These are phyloP conservation scores for Apophysomyces elegans DNA, from an alignment of 371 early-diverging fungal species.

Conservation along the genomic window DNA sequence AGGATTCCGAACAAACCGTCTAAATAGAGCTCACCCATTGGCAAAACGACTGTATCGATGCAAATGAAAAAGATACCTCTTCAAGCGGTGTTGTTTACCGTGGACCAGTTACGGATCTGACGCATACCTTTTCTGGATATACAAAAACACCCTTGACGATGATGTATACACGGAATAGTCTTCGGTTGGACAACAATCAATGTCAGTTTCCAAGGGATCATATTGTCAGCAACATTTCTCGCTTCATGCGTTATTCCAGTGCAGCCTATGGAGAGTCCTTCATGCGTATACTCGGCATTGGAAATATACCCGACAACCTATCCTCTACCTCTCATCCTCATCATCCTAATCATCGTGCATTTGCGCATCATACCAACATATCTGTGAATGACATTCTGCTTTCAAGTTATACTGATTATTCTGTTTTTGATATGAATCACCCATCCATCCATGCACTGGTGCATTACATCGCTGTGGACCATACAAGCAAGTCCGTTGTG, in stretches of 20 bases:
- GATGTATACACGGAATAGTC: neutral
- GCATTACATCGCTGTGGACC: conserved; percentile 87
- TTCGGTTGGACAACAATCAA: conserved; percentile 10
- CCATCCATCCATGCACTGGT: conserved; percentile 77
- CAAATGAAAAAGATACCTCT: neutral
- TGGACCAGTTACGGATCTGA: conserved; percentile 18
- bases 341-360: conserved; percentile 70
- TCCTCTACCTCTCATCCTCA: conserved; percentile 56
- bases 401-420: conserved; percentile 63
- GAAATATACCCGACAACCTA: conserved; percentile 54
- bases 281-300: conserved; percentile 83
- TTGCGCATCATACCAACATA: conserved; percentile 71
- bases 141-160: conserved; percentile 16
- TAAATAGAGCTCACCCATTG: no score
- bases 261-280: conserved; percentile 85
- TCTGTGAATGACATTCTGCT: conserved; percentile 67
- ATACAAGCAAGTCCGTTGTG: conserved; percentile 73
- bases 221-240: conserved; percentile 69
- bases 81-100: neutral
- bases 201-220: conserved; percentile 68
- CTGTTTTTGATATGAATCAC: conserved; percentile 33
- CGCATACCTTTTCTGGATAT: conserved; percentile 21
- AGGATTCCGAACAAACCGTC: neutral
- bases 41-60: no score
- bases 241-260: conserved; percentile 79